phyloP scores from a whole-genome alignment of 768 basidiomycete genomes.

The Scleroderma bovista region DNA sequence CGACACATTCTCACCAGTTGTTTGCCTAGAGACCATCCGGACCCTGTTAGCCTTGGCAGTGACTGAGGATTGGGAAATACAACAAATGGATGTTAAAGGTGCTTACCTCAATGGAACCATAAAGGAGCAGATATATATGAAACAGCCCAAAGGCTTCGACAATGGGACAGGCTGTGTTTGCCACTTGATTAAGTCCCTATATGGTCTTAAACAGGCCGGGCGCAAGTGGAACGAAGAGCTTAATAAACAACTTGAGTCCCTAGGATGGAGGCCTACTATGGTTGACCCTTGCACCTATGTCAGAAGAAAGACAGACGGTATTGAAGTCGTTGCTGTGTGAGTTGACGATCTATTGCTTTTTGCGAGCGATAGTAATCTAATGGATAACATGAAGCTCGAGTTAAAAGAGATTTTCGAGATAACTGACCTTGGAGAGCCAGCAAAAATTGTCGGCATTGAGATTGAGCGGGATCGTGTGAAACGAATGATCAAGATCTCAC shows the following conservation, averaged over 20 bases:
- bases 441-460: no score
- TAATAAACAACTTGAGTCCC: constrained; percentile 8
- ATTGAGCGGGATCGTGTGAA: constrained; percentile 2
- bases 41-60: constrained; percentile 18
- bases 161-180: constrained; percentile 15
- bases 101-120: constrained; percentile 27
- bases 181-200: constrained; percentile 16
- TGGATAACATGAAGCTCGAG: constrained; percentile 6
- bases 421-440: constrained; percentile 18
- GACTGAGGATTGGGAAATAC: constrained; percentile 18
- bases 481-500: background rate
- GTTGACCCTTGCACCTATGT: constrained; percentile 16
- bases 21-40: constrained; percentile 16
- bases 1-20: constrained; percentile 29
- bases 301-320: background rate
- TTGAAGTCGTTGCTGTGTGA: constrained; percentile 21
- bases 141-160: constrained; percentile 19
- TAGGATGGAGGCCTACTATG: constrained; percentile 11
- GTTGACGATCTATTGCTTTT: constrained; percentile 26
- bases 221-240: constrained; percentile 28
- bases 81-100: constrained; percentile 25
- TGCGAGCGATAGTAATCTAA: background rate
- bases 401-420: constrained; percentile 13
- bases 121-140: constrained; percentile 31
- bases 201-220: constrained; percentile 28